These are phyloP conservation scores for Lactifluus volemus DNA, from an alignment of 768 basidiomycete genomes.

Conservation along the genomic window DNA sequence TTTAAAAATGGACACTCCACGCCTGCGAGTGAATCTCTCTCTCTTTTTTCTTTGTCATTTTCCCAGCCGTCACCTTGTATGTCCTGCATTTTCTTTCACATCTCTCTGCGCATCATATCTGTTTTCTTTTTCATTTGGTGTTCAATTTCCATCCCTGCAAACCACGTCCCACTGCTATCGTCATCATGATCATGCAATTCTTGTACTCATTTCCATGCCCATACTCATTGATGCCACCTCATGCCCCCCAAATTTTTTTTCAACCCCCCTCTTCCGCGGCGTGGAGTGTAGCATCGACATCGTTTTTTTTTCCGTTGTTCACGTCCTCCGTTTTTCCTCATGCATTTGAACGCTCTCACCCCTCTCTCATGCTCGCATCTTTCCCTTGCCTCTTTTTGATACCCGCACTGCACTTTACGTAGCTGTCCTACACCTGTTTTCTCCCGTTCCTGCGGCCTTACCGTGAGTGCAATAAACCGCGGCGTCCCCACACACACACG, in stretches of 20 bases:
- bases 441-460: constrained; percentile 1
- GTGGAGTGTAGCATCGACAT: constrained; percentile 1
- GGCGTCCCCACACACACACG: constrained; percentile 9
- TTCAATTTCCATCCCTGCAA: constrained; percentile 11
- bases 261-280: background rate
- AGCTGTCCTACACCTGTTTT: constrained; percentile 12
- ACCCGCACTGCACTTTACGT: constrained; percentile 20
- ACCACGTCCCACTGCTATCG: constrained; percentile 19
- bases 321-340: constrained; percentile 1
- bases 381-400: background rate
- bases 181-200: constrained; percentile 23
- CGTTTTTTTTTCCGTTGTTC: background rate
- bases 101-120: constrained; percentile 16
- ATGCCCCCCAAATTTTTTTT: constrained; percentile 1
- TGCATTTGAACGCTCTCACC: constrained; percentile 6
- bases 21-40: background rate
- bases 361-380: constrained; percentile 13
- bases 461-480: constrained; percentile 14
- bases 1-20: constrained; percentile 10
- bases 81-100: constrained; percentile 11
- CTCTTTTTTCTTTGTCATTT: background rate
- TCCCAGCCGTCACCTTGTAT: background rate
- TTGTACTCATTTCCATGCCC: constrained; percentile 21
- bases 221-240: constrained; percentile 21
- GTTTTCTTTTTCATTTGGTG: background rate